Percentiles rank a stretch among this genome's conserved stretches.
phyloP scores from a whole-genome alignment of 2,329 filamentous ascomycete species.

The Fusarium protoensiforme region DNA sequence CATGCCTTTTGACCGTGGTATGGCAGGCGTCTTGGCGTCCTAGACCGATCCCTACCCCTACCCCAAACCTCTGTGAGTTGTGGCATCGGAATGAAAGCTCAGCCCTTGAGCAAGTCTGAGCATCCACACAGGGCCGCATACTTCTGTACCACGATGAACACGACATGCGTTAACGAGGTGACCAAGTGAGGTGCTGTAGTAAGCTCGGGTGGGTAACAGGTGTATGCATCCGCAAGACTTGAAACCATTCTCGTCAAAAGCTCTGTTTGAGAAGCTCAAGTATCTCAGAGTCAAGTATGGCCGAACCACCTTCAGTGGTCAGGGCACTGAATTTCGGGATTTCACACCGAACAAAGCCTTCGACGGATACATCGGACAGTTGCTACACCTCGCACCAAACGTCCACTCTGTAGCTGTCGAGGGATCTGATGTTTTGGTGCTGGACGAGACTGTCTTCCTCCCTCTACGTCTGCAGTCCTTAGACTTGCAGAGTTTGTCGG shows the following conservation, averaged over 20 bases:
- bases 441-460: background rate
- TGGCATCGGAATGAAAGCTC: background rate
- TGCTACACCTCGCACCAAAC: constrained; percentile 1
- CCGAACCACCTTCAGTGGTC: background rate
- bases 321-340: background rate
- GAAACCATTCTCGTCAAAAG: no score
- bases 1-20: background rate
- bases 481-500: background rate
- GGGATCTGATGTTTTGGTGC: background rate
- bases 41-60: background rate
- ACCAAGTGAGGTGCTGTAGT: background rate
- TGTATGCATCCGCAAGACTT: no score
- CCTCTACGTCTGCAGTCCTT: background rate
- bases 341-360: background rate
- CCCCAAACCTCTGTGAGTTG: background rate
- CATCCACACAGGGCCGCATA: background rate
- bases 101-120: background rate
- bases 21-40: background rate
- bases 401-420: background rate
- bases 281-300: background rate
- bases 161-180: background rate
- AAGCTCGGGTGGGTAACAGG: no score
- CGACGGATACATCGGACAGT: background rate
- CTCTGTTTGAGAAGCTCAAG: constrained; percentile 1
- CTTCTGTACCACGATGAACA: background rate